Evolutionary conservation across 2,329 filamentous ascomycete species (phyloP).

Genomic region (Xylariaceae sp.): DNA sequence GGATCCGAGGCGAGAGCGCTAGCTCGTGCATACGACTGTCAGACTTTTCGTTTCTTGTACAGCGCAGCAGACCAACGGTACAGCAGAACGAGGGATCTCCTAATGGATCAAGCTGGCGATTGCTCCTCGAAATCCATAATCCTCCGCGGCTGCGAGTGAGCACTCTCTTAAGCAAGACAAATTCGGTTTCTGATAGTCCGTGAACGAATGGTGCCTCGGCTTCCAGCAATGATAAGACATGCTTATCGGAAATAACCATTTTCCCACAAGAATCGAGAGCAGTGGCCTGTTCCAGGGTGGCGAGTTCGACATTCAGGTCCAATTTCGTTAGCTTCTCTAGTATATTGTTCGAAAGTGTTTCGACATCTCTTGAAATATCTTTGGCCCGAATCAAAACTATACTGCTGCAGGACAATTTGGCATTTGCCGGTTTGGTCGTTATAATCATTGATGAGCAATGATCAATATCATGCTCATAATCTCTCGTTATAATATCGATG

Average conservation of each 20-base stretch:
- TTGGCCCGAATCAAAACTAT: neutral
- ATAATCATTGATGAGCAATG: slow-evolving; percentile 3
- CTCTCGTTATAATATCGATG: neutral
- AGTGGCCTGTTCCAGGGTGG: neutral
- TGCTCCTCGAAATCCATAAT: slow-evolving; percentile 1
- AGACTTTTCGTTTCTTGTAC: slow-evolving; percentile 1
- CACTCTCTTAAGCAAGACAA: neutral
- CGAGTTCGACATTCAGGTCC: neutral
- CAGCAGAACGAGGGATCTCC: slow-evolving; percentile 3
- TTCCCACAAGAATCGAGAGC: neutral
- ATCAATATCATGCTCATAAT: neutral
- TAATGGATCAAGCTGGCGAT: slow-evolving; percentile 2
- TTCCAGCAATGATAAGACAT: neutral
- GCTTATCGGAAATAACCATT: neutral
- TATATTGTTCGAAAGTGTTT: neutral
- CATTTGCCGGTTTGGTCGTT: neutral
- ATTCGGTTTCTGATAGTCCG: neutral
- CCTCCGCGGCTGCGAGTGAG: neutral
- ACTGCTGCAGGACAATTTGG: neutral
- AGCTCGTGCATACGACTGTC: slow-evolving; percentile 3
- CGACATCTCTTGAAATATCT: neutral
- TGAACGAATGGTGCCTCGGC: neutral
- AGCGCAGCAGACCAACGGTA: slow-evolving; percentile 1
- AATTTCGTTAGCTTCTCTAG: neutral
- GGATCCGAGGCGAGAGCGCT: neutral